phyloP scores from a whole-genome alignment of 106 monocot genomes.

The Platanthera zijinensis region DNA sequence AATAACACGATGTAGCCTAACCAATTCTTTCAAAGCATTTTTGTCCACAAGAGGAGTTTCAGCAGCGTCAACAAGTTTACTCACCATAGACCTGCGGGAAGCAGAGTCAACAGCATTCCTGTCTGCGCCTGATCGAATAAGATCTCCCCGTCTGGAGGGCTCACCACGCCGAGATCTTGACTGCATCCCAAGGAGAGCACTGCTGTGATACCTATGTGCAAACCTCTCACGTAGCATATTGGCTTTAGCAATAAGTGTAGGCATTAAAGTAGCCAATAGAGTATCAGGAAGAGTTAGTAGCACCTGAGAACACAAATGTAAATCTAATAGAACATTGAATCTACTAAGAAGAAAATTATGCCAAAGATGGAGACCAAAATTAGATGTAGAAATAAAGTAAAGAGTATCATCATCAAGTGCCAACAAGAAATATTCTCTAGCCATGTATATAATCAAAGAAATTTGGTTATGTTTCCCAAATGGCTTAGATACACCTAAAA shows the following conservation, averaged over 20 bases:
- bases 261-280: slow-evolving; percentile 74
- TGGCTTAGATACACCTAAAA: too few species aligned
- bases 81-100: slow-evolving; percentile 35
- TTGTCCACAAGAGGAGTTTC: slow-evolving; percentile 76
- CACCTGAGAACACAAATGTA: slow-evolving; percentile 43
- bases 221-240: slow-evolving; percentile 94
- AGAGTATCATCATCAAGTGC: not conserved
- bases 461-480: too few species aligned
- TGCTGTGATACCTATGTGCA: too few species aligned
- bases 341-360: not conserved
- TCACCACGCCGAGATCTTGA: too few species aligned
- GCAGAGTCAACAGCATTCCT: too few species aligned
- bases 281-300: slow-evolving; percentile 91
- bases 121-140: too few species aligned
- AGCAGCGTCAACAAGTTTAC: slow-evolving; percentile 76
- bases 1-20: slow-evolving; percentile 86
- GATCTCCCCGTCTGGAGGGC: too few species aligned
- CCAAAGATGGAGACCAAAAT: not conserved
- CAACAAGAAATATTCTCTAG: too few species aligned
- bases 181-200: too few species aligned
- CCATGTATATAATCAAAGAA: too few species aligned
- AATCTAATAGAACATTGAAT: not conserved
- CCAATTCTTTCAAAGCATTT: slow-evolving; percentile 71
- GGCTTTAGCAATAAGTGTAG: slow-evolving; percentile 97
- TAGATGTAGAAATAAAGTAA: not conserved